Conservation (phyloP, 2,329 filamentous ascomycete genomes). For the Neodidymelliopsis sp. region DNA sequence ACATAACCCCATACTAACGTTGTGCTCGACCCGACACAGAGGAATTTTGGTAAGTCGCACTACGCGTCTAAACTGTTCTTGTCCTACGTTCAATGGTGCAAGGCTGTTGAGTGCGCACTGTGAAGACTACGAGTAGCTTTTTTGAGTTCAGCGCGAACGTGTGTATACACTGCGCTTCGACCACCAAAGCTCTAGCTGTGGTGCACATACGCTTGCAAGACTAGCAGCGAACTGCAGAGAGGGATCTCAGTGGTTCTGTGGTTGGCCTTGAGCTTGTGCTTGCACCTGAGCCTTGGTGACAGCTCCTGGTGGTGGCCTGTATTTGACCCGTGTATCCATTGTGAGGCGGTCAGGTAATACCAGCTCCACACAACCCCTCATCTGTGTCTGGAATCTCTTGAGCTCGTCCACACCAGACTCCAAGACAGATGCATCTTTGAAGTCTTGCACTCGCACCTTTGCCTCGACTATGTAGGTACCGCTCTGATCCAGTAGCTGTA, state of each 20-base stretch:
- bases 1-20: not conserved
- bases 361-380: slow-evolving; percentile 66
- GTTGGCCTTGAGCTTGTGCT: slow-evolving; percentile 11
- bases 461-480: slow-evolving; percentile 67
- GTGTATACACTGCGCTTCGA: too few relatives aligned
- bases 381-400: slow-evolving; percentile 60
- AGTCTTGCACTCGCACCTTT: slow-evolving; percentile 64
- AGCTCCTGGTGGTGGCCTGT: slow-evolving; percentile 33
- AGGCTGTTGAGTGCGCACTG: not conserved
- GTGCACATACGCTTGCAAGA: too few relatives aligned
- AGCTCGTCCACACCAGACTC: slow-evolving; percentile 64
- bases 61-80: not conserved
- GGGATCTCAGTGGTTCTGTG: slow-evolving; percentile 28
- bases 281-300: slow-evolving; percentile 19
- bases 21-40: not conserved
- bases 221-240: not conserved
- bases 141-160: too few relatives aligned
- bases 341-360: slow-evolving; percentile 65
- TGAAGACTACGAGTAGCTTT: not conserved
- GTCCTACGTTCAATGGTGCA: too few relatives aligned
- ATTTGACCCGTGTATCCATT: slow-evolving; percentile 67
- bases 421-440: slow-evolving; percentile 61
- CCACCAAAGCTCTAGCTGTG: too few relatives aligned
- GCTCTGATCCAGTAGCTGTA: slow-evolving; percentile 62
- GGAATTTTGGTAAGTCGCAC: not conserved